phyloP scores from a whole-genome alignment of 306 rosid species.

The Purshia tridentata region DNA sequence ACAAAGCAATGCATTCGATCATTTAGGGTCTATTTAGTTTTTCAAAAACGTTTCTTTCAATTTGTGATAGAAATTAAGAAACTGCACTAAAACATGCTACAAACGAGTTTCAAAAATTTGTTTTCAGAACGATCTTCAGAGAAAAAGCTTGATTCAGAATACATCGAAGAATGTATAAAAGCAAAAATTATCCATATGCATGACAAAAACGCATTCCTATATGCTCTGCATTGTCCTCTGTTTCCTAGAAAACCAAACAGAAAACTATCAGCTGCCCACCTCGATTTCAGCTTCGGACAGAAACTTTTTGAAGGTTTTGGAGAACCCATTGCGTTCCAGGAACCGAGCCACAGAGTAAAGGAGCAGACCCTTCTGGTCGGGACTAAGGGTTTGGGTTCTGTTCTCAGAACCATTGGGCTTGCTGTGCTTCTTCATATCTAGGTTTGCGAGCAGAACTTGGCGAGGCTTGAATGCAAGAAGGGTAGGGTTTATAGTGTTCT shows the following conservation, averaged over 20 bases:
- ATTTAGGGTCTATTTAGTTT: not conserved
- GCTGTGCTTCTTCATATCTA: conserved; percentile 42
- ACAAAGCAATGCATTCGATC: not conserved
- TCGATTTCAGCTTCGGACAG: conserved; percentile 58
- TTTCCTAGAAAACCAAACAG: conserved; percentile 2
- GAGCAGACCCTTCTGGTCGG: conserved; percentile 46
- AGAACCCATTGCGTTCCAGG: conserved; percentile 56
- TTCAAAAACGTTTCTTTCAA: not conserved
- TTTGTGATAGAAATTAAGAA: not conserved
- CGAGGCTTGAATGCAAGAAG: conserved; percentile 68
- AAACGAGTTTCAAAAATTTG: too few species aligned
- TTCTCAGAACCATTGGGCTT: conserved; percentile 11
- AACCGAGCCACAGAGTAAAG: conserved; percentile 58
- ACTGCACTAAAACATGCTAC: too few species aligned
- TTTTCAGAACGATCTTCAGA: not conserved
- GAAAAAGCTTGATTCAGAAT: too few species aligned
- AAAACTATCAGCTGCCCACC: conserved; percentile 32
- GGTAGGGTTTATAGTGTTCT: conserved; percentile 26
- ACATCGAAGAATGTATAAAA: not conserved
- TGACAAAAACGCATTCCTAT: not conserved
- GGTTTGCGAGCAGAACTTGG: conserved; percentile 51
- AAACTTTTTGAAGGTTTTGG: conserved; percentile 69
- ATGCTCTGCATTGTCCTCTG: not conserved
- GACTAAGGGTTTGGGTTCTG: conserved; percentile 6
- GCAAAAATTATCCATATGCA: not conserved